Evolutionary conservation across 2,329 filamentous ascomycete species (phyloP).

Genomic region (Rutstroemia sp.): DNA sequence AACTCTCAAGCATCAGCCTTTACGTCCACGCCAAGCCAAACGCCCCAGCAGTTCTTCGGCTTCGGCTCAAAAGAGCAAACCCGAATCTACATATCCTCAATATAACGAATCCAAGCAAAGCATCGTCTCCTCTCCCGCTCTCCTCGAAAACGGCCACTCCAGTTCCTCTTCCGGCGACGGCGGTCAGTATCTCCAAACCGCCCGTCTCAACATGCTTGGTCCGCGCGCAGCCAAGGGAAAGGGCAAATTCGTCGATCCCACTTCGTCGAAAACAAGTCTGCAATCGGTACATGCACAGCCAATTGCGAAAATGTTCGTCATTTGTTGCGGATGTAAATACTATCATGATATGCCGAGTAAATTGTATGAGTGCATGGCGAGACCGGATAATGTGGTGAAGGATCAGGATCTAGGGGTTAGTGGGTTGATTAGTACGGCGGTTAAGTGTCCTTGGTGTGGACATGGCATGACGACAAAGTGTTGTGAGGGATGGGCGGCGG

Average conservation of each 20-base stretch:
- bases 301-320: slow-evolving; percentile 55
- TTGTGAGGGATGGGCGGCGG: slow-evolving; percentile 61
- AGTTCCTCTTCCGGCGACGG: slow-evolving; percentile 10
- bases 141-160: not conserved
- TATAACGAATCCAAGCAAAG: slow-evolving; percentile 1
- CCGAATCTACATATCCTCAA: not conserved
- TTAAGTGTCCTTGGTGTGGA: slow-evolving; percentile 64
- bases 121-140: not conserved
- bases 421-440: slow-evolving; percentile 51
- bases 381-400: slow-evolving; percentile 47
- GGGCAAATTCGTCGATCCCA: not conserved
- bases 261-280: not conserved
- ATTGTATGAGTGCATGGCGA: slow-evolving; percentile 57
- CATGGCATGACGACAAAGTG: slow-evolving; percentile 64
- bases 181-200: slow-evolving; percentile 20
- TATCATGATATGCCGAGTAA: slow-evolving; percentile 60
- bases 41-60: slow-evolving; percentile 8
- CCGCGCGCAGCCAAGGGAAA: slow-evolving; percentile 1
- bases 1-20: slow-evolving; percentile 34
- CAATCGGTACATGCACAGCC: slow-evolving; percentile 12
- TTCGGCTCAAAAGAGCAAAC: not conserved
- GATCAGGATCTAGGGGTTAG: slow-evolving; percentile 45
- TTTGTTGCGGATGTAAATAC: slow-evolving; percentile 57
- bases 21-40: slow-evolving; percentile 26
- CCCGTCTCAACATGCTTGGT: slow-evolving; percentile 17